phyloP scores from a whole-genome alignment of 257 asterid genomes.

The Henckelia pumila region DNA sequence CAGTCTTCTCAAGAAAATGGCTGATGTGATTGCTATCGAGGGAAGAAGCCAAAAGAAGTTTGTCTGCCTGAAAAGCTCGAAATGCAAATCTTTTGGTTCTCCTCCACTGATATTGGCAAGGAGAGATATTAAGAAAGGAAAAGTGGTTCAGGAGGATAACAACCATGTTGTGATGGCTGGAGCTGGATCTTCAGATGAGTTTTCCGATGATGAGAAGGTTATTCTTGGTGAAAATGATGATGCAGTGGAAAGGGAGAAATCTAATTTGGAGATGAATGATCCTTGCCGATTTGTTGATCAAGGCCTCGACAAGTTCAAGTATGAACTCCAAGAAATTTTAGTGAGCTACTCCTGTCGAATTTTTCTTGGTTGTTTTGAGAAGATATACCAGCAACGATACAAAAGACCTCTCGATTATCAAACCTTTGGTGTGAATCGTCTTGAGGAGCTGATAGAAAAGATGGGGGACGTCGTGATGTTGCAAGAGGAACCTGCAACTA shows the following conservation, averaged over 20 bases:
- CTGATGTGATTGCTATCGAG: slow-evolving; percentile 46
- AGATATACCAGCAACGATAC: slow-evolving; percentile 69
- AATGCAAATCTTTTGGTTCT: slow-evolving; percentile 34
- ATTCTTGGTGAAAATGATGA: slow-evolving; percentile 31
- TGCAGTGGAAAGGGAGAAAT: slow-evolving; percentile 24
- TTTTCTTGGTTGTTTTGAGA: slow-evolving; percentile 63
- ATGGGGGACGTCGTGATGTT: slow-evolving; percentile 67
- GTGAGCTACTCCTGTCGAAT: slow-evolving; percentile 82
- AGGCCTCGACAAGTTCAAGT: slow-evolving; percentile 53
- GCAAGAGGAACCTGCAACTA: slow-evolving; percentile 70
- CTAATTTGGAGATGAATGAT: slow-evolving; percentile 22
- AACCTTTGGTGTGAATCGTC: slow-evolving; percentile 60
- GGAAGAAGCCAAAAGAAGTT: slow-evolving; percentile 57
- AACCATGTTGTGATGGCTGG: slow-evolving; percentile 27
- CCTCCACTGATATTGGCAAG: slow-evolving; percentile 35
- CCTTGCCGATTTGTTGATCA: slow-evolving; percentile 23
- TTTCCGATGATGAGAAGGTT: slow-evolving; percentile 57
- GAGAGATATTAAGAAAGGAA: slow-evolving; percentile 49
- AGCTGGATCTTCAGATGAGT: slow-evolving; percentile 62
- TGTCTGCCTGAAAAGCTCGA: slow-evolving; percentile 48
- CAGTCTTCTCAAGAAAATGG: slow-evolving; percentile 73
- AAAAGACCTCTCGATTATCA: slow-evolving; percentile 65
- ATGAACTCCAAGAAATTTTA: slow-evolving; percentile 85
- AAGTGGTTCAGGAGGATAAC: slow-evolving; percentile 42
- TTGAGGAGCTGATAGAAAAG: slow-evolving; percentile 76